phyloP scores from a whole-genome alignment of 108 stramenopile genomes.

The Stephanodiscus triporus region DNA sequence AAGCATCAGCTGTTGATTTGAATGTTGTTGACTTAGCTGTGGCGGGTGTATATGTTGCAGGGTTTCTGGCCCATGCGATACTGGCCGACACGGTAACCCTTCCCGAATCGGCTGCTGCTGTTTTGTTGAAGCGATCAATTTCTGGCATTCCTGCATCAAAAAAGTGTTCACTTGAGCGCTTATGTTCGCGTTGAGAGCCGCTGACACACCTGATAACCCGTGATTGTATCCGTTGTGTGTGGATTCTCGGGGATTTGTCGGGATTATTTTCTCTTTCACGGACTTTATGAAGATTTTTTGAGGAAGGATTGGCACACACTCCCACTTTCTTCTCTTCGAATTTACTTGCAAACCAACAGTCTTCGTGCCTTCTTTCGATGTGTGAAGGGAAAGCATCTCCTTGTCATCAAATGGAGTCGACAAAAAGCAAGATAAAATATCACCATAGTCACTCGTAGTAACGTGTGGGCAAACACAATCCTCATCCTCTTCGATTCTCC shows the following conservation, averaged over 20 bases:
- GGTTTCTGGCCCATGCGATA: background rate
- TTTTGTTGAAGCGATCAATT: background rate
- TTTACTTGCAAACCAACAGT: background rate
- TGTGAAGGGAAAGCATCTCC: conserved; percentile 17
- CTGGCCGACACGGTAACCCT: background rate
- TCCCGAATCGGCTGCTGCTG: background rate
- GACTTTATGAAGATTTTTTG: conserved; percentile 4
- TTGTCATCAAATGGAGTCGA: conserved; percentile 19
- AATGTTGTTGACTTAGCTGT: background rate
- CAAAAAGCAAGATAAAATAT: conserved; percentile 17
- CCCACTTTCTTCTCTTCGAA: background rate
- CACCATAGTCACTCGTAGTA: conserved; percentile 4
- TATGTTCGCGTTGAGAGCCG: background rate
- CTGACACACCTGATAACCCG: background rate
- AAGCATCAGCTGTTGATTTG: conserved; percentile 6
- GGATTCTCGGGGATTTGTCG: background rate
- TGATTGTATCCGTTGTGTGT: background rate
- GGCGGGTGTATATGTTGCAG: background rate
- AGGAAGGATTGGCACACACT: conserved; percentile 14
- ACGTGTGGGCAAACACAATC: conserved; percentile 12
- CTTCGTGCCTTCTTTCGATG: background rate
- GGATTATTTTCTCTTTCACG: background rate
- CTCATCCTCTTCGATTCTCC: background rate
- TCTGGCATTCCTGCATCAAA: conserved; percentile 15
- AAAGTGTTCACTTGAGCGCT: conserved; percentile 1